Base-by-base conservation (phyloP, 352 stramenopile species). In the Phytophthora brassicae region DNA sequence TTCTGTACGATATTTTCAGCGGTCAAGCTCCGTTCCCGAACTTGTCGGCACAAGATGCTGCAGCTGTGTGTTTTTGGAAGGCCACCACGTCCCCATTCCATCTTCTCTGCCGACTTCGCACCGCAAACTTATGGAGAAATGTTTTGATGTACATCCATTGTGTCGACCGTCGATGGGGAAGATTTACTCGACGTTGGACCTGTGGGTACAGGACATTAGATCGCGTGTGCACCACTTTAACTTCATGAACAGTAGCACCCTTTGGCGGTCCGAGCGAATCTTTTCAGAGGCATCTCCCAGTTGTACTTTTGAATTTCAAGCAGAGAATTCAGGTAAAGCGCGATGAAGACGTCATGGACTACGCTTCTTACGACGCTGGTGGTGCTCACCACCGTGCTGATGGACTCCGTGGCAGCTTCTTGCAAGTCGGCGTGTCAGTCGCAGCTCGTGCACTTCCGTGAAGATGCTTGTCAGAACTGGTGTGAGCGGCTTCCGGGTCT, bases 1-100 rank as follows among this genome's bases (percentile, higher is more conserved):
- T 89, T 12, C 68, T 92, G 49, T 92, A 85, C 62, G 83, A 92
- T 50, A 86, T 90, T 28, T 92, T 90, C 56, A 88, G 71, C 28
- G 82, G 82, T 13, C 46, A 68, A 6, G 53, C 70, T 31, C 83
- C 83, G 13, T 92, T 90, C 59, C 72, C 74, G 6, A 70, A 65
- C n/a, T 43, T 88, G 26, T 77, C 77, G 11, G 64, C 80, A 8
- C 66, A 73, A n/a, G 77, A 89, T 7, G 78, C 81, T 22, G 77
- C 81, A 12, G 79, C 77, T 2, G 52, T n/a, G n/a, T 87, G 24
- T 84, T 90, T 16, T 43, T 81, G 3, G 83, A 92, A 70, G 82
- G 82, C 11, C 74, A 86, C 24, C 79, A 87, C 49, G 76, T 91
- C 9, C 64, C 76, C 35, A 88, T 91, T 29, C 74, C 76, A 0